Conservation (phyloP, 1,284 basidiomycete species). For the Pseudozyma hubeiensis region DNA sequence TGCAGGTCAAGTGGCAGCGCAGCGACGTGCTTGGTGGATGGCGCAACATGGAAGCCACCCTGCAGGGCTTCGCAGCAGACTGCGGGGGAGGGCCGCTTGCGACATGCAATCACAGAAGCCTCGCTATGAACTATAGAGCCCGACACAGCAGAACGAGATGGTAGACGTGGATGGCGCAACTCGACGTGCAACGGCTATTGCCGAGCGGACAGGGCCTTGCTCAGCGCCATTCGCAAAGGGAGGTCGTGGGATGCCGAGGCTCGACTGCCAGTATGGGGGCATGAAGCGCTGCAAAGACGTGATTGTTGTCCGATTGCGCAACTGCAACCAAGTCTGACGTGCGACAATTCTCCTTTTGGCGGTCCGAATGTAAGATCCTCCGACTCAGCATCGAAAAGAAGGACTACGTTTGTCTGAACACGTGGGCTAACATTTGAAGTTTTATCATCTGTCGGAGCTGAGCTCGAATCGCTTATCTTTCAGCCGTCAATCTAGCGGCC, state of each 20-base stretch:
- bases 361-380: no score
- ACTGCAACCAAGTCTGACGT: slow-evolving; percentile 9
- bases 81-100: slow-evolving; percentile 10
- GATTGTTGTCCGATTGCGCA: slow-evolving; percentile 13
- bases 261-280: background rate
- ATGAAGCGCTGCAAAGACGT: slow-evolving; percentile 6
- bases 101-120: slow-evolving; percentile 2
- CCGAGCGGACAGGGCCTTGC: background rate
- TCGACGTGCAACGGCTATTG: slow-evolving; percentile 7
- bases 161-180: slow-evolving; percentile 26
- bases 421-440: no score
- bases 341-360: background rate
- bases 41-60: slow-evolving; percentile 12
- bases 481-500: no score
- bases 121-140: slow-evolving; percentile 23
- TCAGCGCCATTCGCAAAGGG: no score
- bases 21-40: slow-evolving; percentile 11
- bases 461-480: no score
- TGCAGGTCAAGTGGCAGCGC: background rate
- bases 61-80: background rate
- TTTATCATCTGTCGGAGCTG: no score
- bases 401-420: no score
- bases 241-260: no score
- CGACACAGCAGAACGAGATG: background rate
- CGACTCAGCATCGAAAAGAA: no score